Percentiles rank a stretch among this genome's conserved stretches.
Evolutionary conservation across 176 grass and related monocot species (phyloP).

Genomic region (Aegilops speltoides): DNA sequence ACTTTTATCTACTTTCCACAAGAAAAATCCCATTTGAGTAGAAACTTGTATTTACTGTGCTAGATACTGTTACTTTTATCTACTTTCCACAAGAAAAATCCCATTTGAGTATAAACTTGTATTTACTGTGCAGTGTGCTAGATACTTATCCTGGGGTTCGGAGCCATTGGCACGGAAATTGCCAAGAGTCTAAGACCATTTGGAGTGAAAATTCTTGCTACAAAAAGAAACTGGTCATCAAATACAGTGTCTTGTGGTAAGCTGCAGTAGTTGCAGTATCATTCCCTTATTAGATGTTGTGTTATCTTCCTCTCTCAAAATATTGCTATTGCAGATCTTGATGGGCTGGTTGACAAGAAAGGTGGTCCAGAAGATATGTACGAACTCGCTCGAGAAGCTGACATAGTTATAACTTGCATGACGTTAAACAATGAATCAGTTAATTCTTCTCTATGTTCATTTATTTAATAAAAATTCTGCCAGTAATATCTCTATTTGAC

Average conservation of each 20-base stretch:
- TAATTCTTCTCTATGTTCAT: slow-evolving; percentile 23
- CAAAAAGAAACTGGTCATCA: slow-evolving; percentile 82
- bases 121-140: slow-evolving; percentile 45
- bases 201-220: slow-evolving; percentile 91
- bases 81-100: no score
- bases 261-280: background rate
- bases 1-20: slow-evolving; percentile 7
- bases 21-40: slow-evolving; percentile 8
- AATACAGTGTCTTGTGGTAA: slow-evolving; percentile 54
- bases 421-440: slow-evolving; percentile 72
- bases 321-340: slow-evolving; percentile 46
- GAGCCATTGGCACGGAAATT: slow-evolving; percentile 80
- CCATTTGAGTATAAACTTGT: background rate
- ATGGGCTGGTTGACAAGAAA: slow-evolving; percentile 75
- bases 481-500: background rate
- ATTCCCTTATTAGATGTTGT: background rate
- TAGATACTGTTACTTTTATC: slow-evolving; percentile 45
- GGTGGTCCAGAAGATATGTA: slow-evolving; percentile 64
- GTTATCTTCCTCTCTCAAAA: slow-evolving; percentile 26
- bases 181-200: slow-evolving; percentile 82
- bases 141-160: slow-evolving; percentile 90
- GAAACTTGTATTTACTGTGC: slow-evolving; percentile 26
- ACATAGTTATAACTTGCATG: slow-evolving; percentile 86
- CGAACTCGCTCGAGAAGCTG: slow-evolving; percentile 72
- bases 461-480: background rate